phyloP scores from a whole-genome alignment of 306 rosid genomes.

The Trifolium fragiferum region DNA sequence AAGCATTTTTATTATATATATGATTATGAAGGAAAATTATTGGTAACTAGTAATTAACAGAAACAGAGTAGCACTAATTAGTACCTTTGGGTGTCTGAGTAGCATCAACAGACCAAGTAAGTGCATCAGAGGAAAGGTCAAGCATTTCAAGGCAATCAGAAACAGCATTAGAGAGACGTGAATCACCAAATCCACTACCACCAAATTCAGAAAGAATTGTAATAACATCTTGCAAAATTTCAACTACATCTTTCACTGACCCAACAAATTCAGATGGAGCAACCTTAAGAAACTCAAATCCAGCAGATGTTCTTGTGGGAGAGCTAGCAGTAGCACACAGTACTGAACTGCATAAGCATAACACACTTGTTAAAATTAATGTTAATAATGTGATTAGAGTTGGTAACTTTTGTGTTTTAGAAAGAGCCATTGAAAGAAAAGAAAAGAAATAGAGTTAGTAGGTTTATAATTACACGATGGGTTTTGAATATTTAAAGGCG shows the following conservation, averaged over 20 bases:
- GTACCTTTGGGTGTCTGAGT: slow-evolving; percentile 64
- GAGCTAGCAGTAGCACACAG: background rate
- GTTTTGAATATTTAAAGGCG: slow-evolving; percentile 46
- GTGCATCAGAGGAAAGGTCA: slow-evolving; percentile 65
- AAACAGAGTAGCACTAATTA: too few species aligned
- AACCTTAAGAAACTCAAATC: slow-evolving; percentile 51
- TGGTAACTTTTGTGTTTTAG: slow-evolving; percentile 16
- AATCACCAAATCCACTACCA: slow-evolving; percentile 52
- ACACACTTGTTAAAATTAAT: slow-evolving; percentile 19
- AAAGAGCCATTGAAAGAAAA: slow-evolving; percentile 47
- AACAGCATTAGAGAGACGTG: slow-evolving; percentile 70
- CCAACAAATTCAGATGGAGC: slow-evolving; percentile 57
- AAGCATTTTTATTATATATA: too few species aligned
- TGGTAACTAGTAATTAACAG: too few species aligned
- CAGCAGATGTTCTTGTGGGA: background rate
- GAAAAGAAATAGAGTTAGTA: background rate
- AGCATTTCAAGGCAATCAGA: slow-evolving; percentile 84
- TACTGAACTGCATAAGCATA: background rate
- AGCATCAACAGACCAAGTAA: slow-evolving; percentile 70
- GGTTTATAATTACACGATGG: background rate
- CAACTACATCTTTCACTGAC: slow-evolving; percentile 52
- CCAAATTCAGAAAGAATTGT: slow-evolving; percentile 63
- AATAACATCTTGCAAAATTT: slow-evolving; percentile 47
- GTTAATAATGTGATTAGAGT: slow-evolving; percentile 2
- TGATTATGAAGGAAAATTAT: too few species aligned